Base-by-base conservation (phyloP, 164 flowering plant species). In the Saururus chinensis region DNA sequence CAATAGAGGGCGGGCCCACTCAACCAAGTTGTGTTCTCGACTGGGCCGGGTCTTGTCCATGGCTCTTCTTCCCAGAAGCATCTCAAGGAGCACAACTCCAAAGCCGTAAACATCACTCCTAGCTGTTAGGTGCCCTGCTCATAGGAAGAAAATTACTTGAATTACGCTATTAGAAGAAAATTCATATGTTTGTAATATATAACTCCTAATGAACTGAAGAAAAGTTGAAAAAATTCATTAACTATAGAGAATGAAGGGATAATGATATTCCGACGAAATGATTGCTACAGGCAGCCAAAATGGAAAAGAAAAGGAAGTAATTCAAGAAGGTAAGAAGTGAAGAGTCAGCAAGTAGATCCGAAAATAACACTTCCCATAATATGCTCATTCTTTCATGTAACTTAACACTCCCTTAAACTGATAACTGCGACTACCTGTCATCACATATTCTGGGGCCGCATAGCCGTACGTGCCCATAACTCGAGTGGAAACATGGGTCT, bases 401-500 rank as follows among this genome's bases (percentile, higher is more conserved):
- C 37, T 30, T 30, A 30, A 2, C 37, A 30, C 37, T 30, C 37
- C 37, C 37, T 6, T 2, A 30, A 30, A 30, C 37, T 30, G 37
- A 30, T 30, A 30, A 30, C 37, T 30, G 37, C 37, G 6, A 30
- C 4, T 57, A 88, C 98, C 98, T 59, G 98, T 92, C 92, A 85
- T 84, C 56, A 92, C 83, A 66, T 92, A 92, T 59, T 92, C 98
- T 2, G 98, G 96, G 64, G 98, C 96, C 56, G 96, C 96, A 84
- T 92, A 92, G 52, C 96, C 98, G 68, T 89, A 89, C 25, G 98
- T 92, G 30, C 98, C 98, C 95, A 92, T 83, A 22, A 92, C 96
- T 35, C 98, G 80, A 37, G 98, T 92, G 51, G 96, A 89, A 42
- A 92, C 98, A 74, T 92, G 98, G 21, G 95, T 92, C 64, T 92